phyloP scores from a whole-genome alignment of 257 asterid genomes.

The Anisodus tanguticus region DNA sequence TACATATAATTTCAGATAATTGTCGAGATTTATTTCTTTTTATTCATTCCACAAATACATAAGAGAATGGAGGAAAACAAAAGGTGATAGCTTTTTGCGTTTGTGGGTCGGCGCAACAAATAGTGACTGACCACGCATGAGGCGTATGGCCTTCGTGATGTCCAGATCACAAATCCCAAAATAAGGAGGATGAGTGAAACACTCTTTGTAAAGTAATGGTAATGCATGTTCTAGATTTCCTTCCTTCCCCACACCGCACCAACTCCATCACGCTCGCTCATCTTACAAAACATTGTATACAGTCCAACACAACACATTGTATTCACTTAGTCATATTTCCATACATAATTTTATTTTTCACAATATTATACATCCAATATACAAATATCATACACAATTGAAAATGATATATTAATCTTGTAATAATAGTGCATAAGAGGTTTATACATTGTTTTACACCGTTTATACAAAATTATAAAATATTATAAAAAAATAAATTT shows the following conservation, averaged over 20 bases:
- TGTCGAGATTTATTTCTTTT: neutral
- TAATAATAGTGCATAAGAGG: no score
- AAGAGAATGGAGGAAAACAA: conserved; percentile 15
- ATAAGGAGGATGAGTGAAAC: conserved; percentile 7
- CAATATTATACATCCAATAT: neutral
- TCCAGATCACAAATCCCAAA: conserved; percentile 39
- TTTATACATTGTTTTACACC: no score
- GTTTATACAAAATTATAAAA: no score
- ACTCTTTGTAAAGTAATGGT: conserved; percentile 38
- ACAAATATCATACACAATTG: no score
- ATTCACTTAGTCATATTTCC: no score
- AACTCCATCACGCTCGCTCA: no score
- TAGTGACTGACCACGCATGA: neutral
- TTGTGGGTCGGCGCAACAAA: neutral
- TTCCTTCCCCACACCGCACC: conserved; percentile 15
- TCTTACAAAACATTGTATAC: no score
- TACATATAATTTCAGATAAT: no score
- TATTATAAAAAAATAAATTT: no score
- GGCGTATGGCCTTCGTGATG: conserved; percentile 22
- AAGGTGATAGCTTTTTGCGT: neutral
- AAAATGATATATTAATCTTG: neutral
- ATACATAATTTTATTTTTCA: no score
- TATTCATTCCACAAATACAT: neutral
- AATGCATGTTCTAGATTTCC: conserved; percentile 51
- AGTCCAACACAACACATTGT: no score